Conservation (phyloP, 1,139 yeast genomes). For the Debaryomyces robertsiae region DNA sequence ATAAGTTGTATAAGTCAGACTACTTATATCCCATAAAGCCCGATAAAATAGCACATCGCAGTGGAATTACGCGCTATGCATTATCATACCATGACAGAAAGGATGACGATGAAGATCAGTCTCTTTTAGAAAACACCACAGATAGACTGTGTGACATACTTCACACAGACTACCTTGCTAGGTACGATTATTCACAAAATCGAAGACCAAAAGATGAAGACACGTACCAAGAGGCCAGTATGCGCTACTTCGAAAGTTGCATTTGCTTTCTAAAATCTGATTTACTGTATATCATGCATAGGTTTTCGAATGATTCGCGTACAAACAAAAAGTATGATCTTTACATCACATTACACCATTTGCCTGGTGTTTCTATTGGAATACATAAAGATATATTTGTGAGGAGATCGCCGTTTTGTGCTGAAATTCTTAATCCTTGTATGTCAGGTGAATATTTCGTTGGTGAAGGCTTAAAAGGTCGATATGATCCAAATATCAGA, state of each 20-base stretch:
- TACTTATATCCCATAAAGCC: constrained; percentile 27
- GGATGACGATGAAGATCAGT: constrained; percentile 18
- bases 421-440: constrained; percentile 23
- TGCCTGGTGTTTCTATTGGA: constrained; percentile 27
- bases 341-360: constrained; percentile 21
- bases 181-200: constrained; percentile 21
- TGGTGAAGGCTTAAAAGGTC: constrained; percentile 26
- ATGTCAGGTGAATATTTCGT: constrained; percentile 19
- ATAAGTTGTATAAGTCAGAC: constrained; percentile 28
- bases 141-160: constrained; percentile 21
- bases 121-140: neutral
- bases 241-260: constrained; percentile 12
- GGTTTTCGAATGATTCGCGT: constrained; percentile 10
- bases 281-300: constrained; percentile 15
- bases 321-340: constrained; percentile 26
- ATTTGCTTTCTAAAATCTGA: constrained; percentile 19
- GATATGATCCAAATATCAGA: constrained; percentile 17
- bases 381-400: constrained; percentile 34
- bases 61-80: constrained; percentile 12
- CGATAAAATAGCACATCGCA: constrained; percentile 8
- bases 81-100: constrained; percentile 16
- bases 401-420: constrained; percentile 31
- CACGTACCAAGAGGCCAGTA: constrained; percentile 22
- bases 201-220: constrained; percentile 18
- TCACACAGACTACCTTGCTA: constrained; percentile 16